A percentile compares a stretch with the other conserved stretches of the same genome.
Evolutionary conservation across 495 filamentous ascomycete species (phyloP).

Genomic region (Aspergillus bertholletiae): DNA sequence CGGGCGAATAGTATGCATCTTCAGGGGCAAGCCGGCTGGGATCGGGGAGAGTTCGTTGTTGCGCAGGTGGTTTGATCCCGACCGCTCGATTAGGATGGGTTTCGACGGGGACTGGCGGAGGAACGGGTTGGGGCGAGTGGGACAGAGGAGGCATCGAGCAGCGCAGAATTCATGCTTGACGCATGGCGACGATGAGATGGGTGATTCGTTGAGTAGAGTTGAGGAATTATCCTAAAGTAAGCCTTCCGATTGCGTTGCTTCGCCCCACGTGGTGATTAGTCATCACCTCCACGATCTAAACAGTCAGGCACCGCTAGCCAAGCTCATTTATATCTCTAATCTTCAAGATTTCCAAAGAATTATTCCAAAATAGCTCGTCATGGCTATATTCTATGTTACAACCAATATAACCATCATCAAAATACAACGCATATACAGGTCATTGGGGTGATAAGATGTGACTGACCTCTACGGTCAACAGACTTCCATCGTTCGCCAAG

Average conservation of each 20-base stretch:
- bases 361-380: no score
- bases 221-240: neutral
- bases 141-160: slow-evolving; percentile 42
- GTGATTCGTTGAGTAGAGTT: neutral
- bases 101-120: slow-evolving; percentile 43
- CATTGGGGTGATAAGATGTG: neutral
- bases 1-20: slow-evolving; percentile 69
- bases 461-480: slow-evolving; percentile 11
- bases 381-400: no score
- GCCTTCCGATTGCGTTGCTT: neutral
- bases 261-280: slow-evolving; percentile 2
- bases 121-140: slow-evolving; percentile 29
- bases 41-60: slow-evolving; percentile 47
- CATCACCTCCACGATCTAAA: neutral
- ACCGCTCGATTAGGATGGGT: slow-evolving; percentile 40
- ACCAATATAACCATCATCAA: no score
- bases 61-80: slow-evolving; percentile 36
- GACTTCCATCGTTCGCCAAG: neutral
- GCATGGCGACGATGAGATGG: slow-evolving; percentile 21
- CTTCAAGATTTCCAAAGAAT: no score
- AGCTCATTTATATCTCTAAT: no score
- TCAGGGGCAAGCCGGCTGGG: slow-evolving; percentile 72
- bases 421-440: neutral
- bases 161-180: slow-evolving; percentile 23
- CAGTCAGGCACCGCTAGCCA: no score